Evolutionary conservation across 345 rosid genomes (phyloP).

Genomic region (Pseudoturritis turrita): DNA sequence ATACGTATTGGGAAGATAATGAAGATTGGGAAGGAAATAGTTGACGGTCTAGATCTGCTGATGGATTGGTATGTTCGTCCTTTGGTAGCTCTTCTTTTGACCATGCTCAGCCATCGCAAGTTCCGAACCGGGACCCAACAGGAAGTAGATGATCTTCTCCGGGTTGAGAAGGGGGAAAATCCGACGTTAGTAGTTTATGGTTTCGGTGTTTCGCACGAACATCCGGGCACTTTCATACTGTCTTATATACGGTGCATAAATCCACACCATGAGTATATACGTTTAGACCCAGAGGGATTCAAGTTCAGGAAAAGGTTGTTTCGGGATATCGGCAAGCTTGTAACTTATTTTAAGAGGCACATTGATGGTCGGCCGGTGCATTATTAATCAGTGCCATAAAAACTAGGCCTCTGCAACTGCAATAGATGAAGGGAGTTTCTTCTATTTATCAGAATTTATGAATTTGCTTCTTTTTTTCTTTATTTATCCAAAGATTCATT

Average conservation of each 20-base stretch:
- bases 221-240: conserved; percentile 83
- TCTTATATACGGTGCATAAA: conserved; percentile 74
- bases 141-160: conserved; percentile 68
- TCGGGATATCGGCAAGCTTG: conserved; percentile 81
- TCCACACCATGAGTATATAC: conserved; percentile 85
- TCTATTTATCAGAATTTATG: too few species aligned
- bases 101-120: conserved; percentile 73
- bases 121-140: conserved; percentile 63
- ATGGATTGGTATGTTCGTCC: conserved; percentile 91
- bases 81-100: conserved; percentile 58
- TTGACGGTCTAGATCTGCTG: conserved; percentile 90
- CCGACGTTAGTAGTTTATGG: conserved; percentile 73
- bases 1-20: conserved; percentile 75
- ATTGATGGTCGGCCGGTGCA: conserved; percentile 56
- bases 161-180: conserved; percentile 48
- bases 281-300: conserved; percentile 88
- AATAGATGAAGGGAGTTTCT: too few species aligned
- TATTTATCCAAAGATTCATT: too few species aligned
- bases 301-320: conserved; percentile 85
- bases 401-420: background rate
- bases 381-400: conserved; percentile 49
- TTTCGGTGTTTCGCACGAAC: conserved; percentile 77
- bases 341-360: conserved; percentile 80
- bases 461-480: too few species aligned
- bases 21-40: conserved; percentile 80